Evolutionary conservation across 148 eudicot species (phyloP), one percentile per base, ranked within the genome.

Genomic region (Suaeda aralocaspica): DNA sequence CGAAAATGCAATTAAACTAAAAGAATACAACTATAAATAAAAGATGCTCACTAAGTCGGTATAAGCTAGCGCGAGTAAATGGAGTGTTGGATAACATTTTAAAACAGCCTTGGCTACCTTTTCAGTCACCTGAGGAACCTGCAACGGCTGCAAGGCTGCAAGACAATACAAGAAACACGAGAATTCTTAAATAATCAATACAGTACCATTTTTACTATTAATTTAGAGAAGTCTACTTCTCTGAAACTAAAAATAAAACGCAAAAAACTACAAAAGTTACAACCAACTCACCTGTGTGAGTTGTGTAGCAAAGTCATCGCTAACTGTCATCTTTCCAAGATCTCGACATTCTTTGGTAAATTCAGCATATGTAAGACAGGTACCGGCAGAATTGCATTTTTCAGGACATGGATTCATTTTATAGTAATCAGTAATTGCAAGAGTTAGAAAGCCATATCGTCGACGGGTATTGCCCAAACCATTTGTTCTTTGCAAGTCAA

Each of bases 271-370:
- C n/a, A n/a, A n/a, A n/a, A n/a, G n/a, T n/a, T n/a, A n/a, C n/a
- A n/a, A n/a, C n/a, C n/a, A n/a, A n/a, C 46, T 44, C 79, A 94
- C 99, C 99, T 94, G 99, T 97, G 91, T 87, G 52, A 94, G 93
- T 79, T 94, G 97, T 53, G 82, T 77, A 56, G 91, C 91, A 78
- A 89, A 94, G 55, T 86, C 93, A 84, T 94, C 99, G 74, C 92
- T 86, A 58, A 91, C 88, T 29, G 96, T 89, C 96, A 89, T 64
- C 82, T 89, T 91, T 62, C 86, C 96, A 76, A 86, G 74, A 56
- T 82, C 86, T 62, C 83, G 79, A 73, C 96, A 94, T 66, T 76
- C 87, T 62, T 62, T 70, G 66, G 82, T 77, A 69, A 94, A 94
- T 26, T 84, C 82, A 28, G 52, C 58, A 71, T 73, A 91, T 25